phyloP scores from a whole-genome alignment of 2,329 filamentous ascomycete genomes.

The Hymenoscyphus fraxineus region DNA sequence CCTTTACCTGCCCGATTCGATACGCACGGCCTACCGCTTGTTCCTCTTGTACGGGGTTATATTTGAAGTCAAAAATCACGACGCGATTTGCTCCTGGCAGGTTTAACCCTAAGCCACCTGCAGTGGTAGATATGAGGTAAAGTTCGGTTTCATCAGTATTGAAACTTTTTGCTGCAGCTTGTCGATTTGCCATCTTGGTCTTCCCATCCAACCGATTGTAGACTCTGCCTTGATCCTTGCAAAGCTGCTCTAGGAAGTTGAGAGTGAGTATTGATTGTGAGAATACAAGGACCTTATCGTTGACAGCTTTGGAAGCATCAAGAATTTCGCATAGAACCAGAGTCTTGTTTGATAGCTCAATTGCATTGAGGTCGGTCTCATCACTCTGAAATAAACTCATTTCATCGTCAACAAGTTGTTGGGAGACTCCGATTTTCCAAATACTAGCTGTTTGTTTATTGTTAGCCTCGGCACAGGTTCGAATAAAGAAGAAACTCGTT shows the following conservation, averaged over 20 bases:
- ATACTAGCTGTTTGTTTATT: slow-evolving; percentile 14
- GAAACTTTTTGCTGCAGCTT: slow-evolving; percentile 64
- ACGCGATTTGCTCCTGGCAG: slow-evolving; percentile 81
- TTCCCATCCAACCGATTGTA: slow-evolving; percentile 61
- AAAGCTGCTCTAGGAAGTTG: slow-evolving; percentile 60
- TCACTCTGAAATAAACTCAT: slow-evolving; percentile 38
- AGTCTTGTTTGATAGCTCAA: slow-evolving; percentile 64
- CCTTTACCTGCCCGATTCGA: slow-evolving; percentile 76
- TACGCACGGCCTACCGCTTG: slow-evolving; percentile 86
- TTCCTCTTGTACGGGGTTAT: slow-evolving; percentile 76
- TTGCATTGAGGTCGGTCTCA: slow-evolving; percentile 37
- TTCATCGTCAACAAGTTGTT: slow-evolving; percentile 32
- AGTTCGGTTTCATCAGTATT: slow-evolving; percentile 56
- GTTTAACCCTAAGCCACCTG: slow-evolving; percentile 80
- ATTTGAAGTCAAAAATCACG: slow-evolving; percentile 79
- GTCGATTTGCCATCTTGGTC: slow-evolving; percentile 54
- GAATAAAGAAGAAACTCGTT: neutral
- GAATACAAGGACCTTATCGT: slow-evolving; percentile 79
- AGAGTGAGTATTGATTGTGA: slow-evolving; percentile 69
- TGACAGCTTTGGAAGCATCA: slow-evolving; percentile 53
- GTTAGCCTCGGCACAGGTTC: neutral
- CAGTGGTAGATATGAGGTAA: slow-evolving; percentile 77
- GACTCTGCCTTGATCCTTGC: slow-evolving; percentile 47
- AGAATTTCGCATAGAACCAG: slow-evolving; percentile 66
- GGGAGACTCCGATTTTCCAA: slow-evolving; percentile 30